Conservation (phyloP, 2,329 filamentous ascomycete genomes). For the Calonectria naviculata region DNA sequence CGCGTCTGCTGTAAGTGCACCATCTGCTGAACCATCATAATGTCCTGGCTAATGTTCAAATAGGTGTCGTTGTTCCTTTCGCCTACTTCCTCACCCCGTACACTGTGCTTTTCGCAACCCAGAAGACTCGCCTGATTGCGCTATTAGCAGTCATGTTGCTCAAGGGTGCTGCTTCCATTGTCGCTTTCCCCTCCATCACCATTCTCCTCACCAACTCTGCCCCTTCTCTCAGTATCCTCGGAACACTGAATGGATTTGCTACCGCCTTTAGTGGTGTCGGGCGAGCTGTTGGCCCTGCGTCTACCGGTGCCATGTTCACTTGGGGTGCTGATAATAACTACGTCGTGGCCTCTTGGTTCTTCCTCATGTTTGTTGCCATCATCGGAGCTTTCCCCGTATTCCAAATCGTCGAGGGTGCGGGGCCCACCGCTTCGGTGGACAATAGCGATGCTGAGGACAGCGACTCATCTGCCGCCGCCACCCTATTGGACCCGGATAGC, state of each 20-base stretch:
- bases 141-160: constrained; percentile 76
- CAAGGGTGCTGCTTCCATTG: constrained; percentile 81
- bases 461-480: constrained; percentile 28
- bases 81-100: constrained; percentile 87
- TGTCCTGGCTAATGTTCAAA: neutral
- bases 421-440: constrained; percentile 58
- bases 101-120: constrained; percentile 70
- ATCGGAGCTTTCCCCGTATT: constrained; percentile 79
- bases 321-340: constrained; percentile 81
- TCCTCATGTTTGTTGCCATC: constrained; percentile 72
- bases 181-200: constrained; percentile 89
- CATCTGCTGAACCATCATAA: neutral
- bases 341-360: constrained; percentile 84
- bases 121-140: constrained; percentile 63
- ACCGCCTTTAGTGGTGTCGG: constrained; percentile 86
- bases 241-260: constrained; percentile 91
- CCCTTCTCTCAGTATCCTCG: constrained; percentile 76
- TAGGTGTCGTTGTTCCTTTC: constrained; percentile 75
- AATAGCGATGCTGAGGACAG: constrained; percentile 46
- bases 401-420: constrained; percentile 80
- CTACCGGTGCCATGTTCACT: constrained; percentile 78
- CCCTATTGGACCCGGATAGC: constrained; percentile 33
- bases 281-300: constrained; percentile 80
- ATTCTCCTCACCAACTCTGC: constrained; percentile 94
- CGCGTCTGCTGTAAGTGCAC: constrained; percentile 64